Conservation (phyloP, 1,139 yeast species). For the Yamadazyma sp. region DNA sequence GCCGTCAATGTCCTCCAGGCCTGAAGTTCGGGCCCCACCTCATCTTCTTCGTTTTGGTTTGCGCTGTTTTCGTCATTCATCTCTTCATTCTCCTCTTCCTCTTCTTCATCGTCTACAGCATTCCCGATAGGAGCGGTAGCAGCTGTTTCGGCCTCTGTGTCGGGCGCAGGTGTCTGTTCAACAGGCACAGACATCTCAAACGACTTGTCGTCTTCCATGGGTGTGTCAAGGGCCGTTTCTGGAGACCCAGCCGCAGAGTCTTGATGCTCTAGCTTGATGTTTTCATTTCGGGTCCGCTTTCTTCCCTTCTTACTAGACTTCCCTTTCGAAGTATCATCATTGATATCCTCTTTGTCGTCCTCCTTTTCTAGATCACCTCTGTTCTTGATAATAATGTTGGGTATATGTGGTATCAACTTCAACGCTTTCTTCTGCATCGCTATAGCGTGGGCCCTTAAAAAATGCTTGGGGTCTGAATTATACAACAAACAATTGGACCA, state of each 20-base stretch:
- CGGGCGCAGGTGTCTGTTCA: constrained; percentile 12
- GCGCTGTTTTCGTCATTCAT: constrained; percentile 24
- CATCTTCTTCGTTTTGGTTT: constrained; percentile 54
- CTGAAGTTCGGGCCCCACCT: constrained; percentile 60
- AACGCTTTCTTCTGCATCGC: constrained; percentile 94
- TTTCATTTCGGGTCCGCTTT: constrained; percentile 40
- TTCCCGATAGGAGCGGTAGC: constrained; percentile 12
- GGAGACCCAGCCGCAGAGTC: constrained; percentile 16
- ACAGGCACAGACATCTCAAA: constrained; percentile 1
- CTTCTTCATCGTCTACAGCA: constrained; percentile 22
- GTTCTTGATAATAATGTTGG: constrained; percentile 79
- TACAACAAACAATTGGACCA: constrained; percentile 94
- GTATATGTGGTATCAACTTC: constrained; percentile 76
- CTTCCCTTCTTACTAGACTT: constrained; percentile 45
- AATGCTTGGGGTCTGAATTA: constrained; percentile 94
- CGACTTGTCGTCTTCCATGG: constrained; percentile 6
- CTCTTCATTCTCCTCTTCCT: constrained; percentile 25
- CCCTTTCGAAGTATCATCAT: constrained; percentile 37
- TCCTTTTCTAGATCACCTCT: constrained; percentile 87
- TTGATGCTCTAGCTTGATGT: constrained; percentile 28
- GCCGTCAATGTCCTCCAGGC: constrained; percentile 85
- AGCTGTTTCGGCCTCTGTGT: constrained; percentile 13
- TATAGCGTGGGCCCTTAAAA: constrained; percentile 83
- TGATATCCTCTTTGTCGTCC: constrained; percentile 37
- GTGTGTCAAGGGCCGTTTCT: constrained; percentile 13